A percentile compares a stretch with the other conserved stretches of the same genome.
phyloP scores from a whole-genome alignment of 768 basidiomycete species.

The Pleurotus cornucopiae region DNA sequence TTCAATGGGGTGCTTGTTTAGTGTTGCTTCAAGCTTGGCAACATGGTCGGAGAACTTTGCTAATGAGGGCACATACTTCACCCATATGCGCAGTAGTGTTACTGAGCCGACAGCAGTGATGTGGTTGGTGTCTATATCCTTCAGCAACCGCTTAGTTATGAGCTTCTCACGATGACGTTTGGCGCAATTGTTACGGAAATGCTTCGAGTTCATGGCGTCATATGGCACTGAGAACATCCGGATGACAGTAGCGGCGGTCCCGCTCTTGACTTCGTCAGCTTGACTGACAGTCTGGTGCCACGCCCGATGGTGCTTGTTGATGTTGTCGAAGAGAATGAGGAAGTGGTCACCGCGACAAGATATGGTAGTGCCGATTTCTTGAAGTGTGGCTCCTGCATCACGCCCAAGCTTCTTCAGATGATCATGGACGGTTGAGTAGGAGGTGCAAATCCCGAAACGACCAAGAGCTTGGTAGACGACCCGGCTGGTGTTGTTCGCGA shows the following conservation, averaged over 20 bases:
- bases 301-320: constrained; percentile 17
- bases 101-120: constrained; percentile 7
- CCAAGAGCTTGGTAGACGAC: constrained; percentile 15
- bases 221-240: constrained; percentile 13
- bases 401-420: constrained; percentile 10
- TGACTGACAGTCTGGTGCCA: constrained; percentile 17
- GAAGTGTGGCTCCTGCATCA: constrained; percentile 9
- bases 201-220: constrained; percentile 3
- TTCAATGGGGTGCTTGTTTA: constrained; percentile 10
- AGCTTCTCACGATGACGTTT: not conserved
- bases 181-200: not conserved
- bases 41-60: not conserved
- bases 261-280: constrained; percentile 15
- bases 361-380: not conserved
- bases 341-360: constrained; percentile 3
- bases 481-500: constrained; percentile 12
- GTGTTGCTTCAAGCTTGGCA: not conserved
- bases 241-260: constrained; percentile 17
- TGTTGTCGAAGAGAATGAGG: constrained; percentile 18
- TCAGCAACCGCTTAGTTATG: not conserved
- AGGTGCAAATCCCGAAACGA: constrained; percentile 14
- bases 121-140: constrained; percentile 13
- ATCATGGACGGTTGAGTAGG: constrained; percentile 15
- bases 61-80: constrained; percentile 10
- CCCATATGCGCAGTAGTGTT: constrained; percentile 7